phyloP scores from a whole-genome alignment of 2,329 filamentous ascomycete genomes.

The Raffaelea albimanens region DNA sequence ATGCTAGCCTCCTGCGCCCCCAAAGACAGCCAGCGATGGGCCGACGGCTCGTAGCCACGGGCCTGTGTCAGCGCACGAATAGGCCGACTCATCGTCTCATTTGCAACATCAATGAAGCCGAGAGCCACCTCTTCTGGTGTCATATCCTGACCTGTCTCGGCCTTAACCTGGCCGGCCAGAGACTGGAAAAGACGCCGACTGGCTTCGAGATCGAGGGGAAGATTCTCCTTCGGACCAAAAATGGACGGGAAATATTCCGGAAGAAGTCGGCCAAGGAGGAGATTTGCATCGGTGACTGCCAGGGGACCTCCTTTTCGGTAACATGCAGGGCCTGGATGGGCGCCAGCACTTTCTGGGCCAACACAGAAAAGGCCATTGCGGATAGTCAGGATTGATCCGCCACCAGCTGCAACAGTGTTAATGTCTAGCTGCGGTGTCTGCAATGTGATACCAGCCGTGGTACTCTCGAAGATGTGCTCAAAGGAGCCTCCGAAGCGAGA shows the following conservation, averaged over 20 bases:
- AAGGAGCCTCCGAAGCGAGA: slow-evolving; percentile 37
- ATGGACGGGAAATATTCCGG: slow-evolving; percentile 59
- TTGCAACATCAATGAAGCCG: slow-evolving; percentile 36
- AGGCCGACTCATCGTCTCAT: slow-evolving; percentile 81
- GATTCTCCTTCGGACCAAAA: slow-evolving; percentile 55
- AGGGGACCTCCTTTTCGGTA: slow-evolving; percentile 61
- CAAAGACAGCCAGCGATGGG: slow-evolving; percentile 84
- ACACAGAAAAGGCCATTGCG: slow-evolving; percentile 60
- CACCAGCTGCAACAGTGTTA: slow-evolving; percentile 86
- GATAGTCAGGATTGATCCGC: slow-evolving; percentile 57
- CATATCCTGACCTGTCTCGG: slow-evolving; percentile 62
- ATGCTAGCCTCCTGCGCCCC: slow-evolving; percentile 84
- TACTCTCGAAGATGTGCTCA: slow-evolving; percentile 62
- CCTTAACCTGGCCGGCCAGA: slow-evolving; percentile 67
- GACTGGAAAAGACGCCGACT: slow-evolving; percentile 61
- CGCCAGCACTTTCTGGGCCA: slow-evolving; percentile 59
- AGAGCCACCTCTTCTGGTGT: slow-evolving; percentile 60
- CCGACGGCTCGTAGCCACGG: slow-evolving; percentile 84
- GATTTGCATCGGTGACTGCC: slow-evolving; percentile 58
- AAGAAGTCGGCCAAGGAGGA: slow-evolving; percentile 46
- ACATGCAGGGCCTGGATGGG: slow-evolving; percentile 58
- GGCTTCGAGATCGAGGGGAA: slow-evolving; percentile 42
- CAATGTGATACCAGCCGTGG: slow-evolving; percentile 73
- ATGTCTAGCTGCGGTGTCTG: slow-evolving; percentile 88
- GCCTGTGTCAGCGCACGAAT: slow-evolving; percentile 86